Base-by-base conservation (phyloP, 2,329 filamentous ascomycete species). In the Botryotinia globosa region DNA sequence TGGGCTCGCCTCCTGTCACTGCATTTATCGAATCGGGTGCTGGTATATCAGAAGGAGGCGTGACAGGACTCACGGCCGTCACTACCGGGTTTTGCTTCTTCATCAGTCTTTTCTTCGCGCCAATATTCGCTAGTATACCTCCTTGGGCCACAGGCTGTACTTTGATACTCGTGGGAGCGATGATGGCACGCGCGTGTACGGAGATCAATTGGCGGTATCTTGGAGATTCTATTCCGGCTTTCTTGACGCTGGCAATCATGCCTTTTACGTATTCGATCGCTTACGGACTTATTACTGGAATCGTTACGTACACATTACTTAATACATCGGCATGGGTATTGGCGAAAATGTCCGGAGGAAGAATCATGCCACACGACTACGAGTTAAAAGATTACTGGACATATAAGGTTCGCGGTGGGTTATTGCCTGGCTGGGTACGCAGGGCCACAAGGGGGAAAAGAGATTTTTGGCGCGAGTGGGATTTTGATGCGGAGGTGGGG, bases 201-300 rank as follows among this genome's bases (percentile, higher is more conserved):
- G 91, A 96, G 75, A 94, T 97, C 85, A 97, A 97, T 85, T 97
- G 94, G 94, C 85, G 85, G 64, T 97, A 97, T 82, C 85, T 93
- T 74, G 93, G 93, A 69, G 94, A 97, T 80, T 91, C 92, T 1
- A 86, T 97, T 37, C 94, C 94, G 0, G 93, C 94, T 4, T 97
- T 97, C 83, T 84, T 97, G 51, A 94, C 92, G 68, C 91, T 97
- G 75, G 89, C 90, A 73, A 83, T 94, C 74, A 97, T 97, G 94
- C 93, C 94, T 0, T 96, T 97, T 83, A 94, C 92, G 1, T 97
- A 96, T 84, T 93, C 90, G 58, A 96, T 97, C 79, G 92, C 94
- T 20, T 92, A 97, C 79, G 94, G 94, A 65, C 85, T 97, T 25
- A 97, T 97, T 77, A 92, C 78, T 1, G 92, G 93, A 69, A 91